Evolutionary conservation across 805 yeast genomes (phyloP).

Genomic region (Blastobotrys mokoenaii): DNA sequence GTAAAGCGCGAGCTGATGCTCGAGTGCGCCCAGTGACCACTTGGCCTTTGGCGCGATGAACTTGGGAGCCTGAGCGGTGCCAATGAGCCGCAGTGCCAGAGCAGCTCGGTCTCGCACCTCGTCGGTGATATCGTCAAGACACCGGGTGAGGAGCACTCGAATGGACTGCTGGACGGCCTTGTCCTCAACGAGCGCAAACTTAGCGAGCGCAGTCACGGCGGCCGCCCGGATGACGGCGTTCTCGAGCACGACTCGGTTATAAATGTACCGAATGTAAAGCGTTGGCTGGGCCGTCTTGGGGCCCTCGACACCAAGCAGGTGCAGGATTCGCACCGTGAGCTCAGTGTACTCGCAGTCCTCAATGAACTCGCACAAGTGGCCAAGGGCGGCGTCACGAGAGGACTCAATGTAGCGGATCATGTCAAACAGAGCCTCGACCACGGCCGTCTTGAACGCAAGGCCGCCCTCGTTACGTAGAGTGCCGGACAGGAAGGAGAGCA

Average conservation of each 20-base stretch:
- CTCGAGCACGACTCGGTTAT: conserved; percentile 92
- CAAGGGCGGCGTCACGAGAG: conserved; percentile 74
- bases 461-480: conserved; percentile 89
- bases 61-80: conserved; percentile 31
- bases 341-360: conserved; percentile 98
- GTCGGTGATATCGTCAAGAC: conserved; percentile 83
- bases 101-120: conserved; percentile 98
- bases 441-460: conserved; percentile 70
- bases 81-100: conserved; percentile 63
- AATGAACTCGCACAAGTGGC: conserved; percentile 88
- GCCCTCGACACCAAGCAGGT: conserved; percentile 89
- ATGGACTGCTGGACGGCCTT: conserved; percentile 59
- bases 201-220: conserved; percentile 86
- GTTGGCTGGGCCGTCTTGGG: conserved; percentile 82
- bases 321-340: conserved; percentile 85
- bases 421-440: conserved; percentile 89
- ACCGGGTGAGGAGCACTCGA: conserved; percentile 66
- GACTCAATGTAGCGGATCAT: conserved; percentile 79
- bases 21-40: conserved; percentile 71
- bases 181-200: conserved; percentile 74
- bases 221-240: conserved; percentile 93
- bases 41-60: conserved; percentile 60
- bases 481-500: conserved; percentile 74
- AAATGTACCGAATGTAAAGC: conserved; percentile 87
- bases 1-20: conserved; percentile 65